phyloP scores from a whole-genome alignment of 2,329 filamentous ascomycete genomes.

The Rutstroemia sydowiana region DNA sequence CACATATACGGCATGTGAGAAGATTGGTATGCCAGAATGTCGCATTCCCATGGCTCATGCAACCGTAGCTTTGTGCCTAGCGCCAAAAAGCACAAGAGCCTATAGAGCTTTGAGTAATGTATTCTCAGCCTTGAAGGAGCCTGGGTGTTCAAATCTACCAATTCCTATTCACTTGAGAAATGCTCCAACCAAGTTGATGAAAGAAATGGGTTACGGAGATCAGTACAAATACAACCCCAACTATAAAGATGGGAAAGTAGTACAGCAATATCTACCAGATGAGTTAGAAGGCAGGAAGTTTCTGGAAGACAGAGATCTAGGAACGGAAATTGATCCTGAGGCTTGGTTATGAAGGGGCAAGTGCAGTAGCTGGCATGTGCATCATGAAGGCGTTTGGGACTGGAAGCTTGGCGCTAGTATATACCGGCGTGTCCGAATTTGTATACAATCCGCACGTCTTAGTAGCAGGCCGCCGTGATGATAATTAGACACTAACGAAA shows the following conservation, averaged over 20 bases:
- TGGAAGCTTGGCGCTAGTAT: background rate
- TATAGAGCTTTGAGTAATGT: conserved; percentile 80
- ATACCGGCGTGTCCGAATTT: background rate
- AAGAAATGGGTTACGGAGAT: conserved; percentile 80
- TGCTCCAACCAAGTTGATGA: conserved; percentile 87
- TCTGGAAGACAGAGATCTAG: conserved; percentile 72
- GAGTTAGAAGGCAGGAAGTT: conserved; percentile 64
- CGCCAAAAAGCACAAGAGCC: conserved; percentile 79
- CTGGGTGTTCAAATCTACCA: conserved; percentile 71
- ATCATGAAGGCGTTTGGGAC: conserved; percentile 15
- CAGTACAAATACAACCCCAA: conserved; percentile 98
- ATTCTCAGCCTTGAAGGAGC: conserved; percentile 70
- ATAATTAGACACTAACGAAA: too few relatives aligned
- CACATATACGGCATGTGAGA: conserved; percentile 80
- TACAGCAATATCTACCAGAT: conserved; percentile 85
- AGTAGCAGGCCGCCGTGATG: too few relatives aligned
- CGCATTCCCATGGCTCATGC: conserved; percentile 87
- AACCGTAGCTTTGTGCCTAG: conserved; percentile 69
- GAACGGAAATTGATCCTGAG: conserved; percentile 63
- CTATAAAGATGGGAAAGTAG: conserved; percentile 72
- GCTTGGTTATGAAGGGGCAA: conserved; percentile 21
- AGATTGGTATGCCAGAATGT: conserved; percentile 92
- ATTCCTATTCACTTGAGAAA: conserved; percentile 86
- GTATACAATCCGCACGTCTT: too few relatives aligned
- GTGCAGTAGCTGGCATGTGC: conserved; percentile 3